These are phyloP conservation scores for Trypanosoma platydactyli DNA, from an alignment of 208 protist species.

Conservation along the genomic window DNA sequence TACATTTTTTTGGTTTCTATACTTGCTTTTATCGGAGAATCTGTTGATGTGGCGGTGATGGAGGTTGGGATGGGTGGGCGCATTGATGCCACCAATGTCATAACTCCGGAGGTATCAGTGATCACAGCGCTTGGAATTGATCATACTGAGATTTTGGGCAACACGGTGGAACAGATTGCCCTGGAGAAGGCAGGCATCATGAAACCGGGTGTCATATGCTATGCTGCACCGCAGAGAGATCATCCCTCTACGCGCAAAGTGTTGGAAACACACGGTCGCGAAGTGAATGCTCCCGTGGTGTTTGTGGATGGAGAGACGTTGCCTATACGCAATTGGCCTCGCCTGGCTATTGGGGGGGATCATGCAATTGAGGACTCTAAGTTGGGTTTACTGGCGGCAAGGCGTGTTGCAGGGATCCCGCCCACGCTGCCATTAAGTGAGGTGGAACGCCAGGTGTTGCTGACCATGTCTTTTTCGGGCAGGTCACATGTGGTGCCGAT, in stretches of 20 bases:
- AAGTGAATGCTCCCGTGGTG: constrained; percentile 48
- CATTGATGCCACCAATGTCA: constrained; percentile 92
- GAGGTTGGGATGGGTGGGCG: constrained; percentile 95
- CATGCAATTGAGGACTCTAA: constrained; percentile 86
- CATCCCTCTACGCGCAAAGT: constrained; percentile 61
- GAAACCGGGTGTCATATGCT: constrained; percentile 77
- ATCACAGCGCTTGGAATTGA: constrained; percentile 93
- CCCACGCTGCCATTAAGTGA: constrained; percentile 58
- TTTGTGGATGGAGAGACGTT: constrained; percentile 63
- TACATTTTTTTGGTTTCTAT: constrained; percentile 88
- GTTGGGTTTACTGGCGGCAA: constrained; percentile 72
- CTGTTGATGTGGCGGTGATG: constrained; percentile 90
- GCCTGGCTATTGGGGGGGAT: constrained; percentile 69
- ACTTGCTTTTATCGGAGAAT: constrained; percentile 70
- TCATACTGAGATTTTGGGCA: constrained; percentile 92
- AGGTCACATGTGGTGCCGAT: constrained; percentile 73
- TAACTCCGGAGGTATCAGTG: constrained; percentile 80
- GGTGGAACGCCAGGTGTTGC: constrained; percentile 57
- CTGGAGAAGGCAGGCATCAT: constrained; percentile 94
- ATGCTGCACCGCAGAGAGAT: constrained; percentile 66
- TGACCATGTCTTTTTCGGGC: constrained; percentile 65
- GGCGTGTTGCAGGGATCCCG: constrained; percentile 57
- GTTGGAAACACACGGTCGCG: constrained; percentile 48
- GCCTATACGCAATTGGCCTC: constrained; percentile 67
- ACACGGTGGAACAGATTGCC: constrained; percentile 93